phyloP scores from a whole-genome alignment of 192 early-diverging fungal species.

The Coemansia aciculifera region DNA sequence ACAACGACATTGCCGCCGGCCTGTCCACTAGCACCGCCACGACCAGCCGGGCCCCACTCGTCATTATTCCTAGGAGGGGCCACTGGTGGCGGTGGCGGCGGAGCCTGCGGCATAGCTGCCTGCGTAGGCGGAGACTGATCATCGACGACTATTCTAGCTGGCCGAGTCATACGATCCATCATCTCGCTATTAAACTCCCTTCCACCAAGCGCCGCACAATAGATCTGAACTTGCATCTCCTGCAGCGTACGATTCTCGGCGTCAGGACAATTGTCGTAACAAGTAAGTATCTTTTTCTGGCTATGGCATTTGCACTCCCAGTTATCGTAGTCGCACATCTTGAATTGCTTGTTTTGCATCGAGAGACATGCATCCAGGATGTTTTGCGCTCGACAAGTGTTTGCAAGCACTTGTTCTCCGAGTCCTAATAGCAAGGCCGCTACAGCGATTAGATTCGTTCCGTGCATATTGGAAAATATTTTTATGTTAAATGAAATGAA shows the following conservation, averaged over 20 bases:
- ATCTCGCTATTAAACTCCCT: constrained; percentile 42
- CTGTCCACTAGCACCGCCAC: background rate
- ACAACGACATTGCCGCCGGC: constrained; percentile 23
- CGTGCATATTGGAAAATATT: constrained; percentile 10
- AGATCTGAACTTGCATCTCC: constrained; percentile 56
- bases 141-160: constrained; percentile 30
- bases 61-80: constrained; percentile 7
- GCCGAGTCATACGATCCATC: constrained; percentile 49
- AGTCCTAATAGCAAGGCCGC: constrained; percentile 6
- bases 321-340: constrained; percentile 41
- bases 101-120: constrained; percentile 5
- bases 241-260: constrained; percentile 52
- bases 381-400: constrained; percentile 42
- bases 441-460: constrained; percentile 1
- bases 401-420: constrained; percentile 1
- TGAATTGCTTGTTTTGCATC: constrained; percentile 46
- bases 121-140: constrained; percentile 17
- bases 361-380: constrained; percentile 53
- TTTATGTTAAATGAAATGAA: background rate
- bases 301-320: constrained; percentile 56
- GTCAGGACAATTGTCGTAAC: constrained; percentile 57
- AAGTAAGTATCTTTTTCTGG: constrained; percentile 51
- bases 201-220: constrained; percentile 41
- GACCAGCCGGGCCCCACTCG: background rate
- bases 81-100: constrained; percentile 7